Evolutionary conservation across 1,139 yeast species (phyloP).

Genomic region (Pichia inconspicua): DNA sequence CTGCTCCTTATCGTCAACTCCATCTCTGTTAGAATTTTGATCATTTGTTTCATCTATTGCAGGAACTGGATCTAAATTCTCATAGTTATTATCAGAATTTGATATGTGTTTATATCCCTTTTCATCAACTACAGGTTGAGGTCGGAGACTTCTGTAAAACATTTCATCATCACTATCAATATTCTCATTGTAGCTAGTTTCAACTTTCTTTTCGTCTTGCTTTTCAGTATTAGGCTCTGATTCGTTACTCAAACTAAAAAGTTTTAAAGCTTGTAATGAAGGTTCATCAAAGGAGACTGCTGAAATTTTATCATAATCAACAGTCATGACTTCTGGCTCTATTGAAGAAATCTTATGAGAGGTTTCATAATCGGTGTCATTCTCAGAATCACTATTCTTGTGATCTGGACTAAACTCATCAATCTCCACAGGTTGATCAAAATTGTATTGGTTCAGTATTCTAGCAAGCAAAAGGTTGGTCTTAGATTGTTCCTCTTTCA

Average conservation of each 20-base stretch:
- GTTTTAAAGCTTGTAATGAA: constrained; percentile 18
- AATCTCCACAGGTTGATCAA: constrained; percentile 52
- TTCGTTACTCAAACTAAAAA: not conserved
- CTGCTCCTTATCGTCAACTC: constrained; percentile 33
- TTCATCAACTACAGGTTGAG: constrained; percentile 2
- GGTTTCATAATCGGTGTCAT: constrained; percentile 12
- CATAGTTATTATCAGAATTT: not conserved
- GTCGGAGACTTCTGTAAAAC: not conserved
- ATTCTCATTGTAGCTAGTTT: constrained; percentile 1
- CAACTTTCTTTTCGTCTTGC: no score
- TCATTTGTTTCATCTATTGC: constrained; percentile 7
- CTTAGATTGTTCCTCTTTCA: constrained; percentile 31
- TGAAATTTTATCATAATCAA: constrained; percentile 12
- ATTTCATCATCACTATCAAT: constrained; percentile 11
- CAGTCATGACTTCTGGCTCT: constrained; percentile 22
- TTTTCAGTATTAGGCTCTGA: constrained; percentile 11
- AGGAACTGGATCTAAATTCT: no score
- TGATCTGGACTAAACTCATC: constrained; percentile 37
- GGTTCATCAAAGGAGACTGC: constrained; percentile 14
- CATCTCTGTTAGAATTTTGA: constrained; percentile 4
- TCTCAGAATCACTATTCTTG: constrained; percentile 21
- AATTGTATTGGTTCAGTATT: constrained; percentile 45
- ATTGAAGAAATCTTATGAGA: constrained; percentile 10
- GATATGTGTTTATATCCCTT: constrained; percentile 2
- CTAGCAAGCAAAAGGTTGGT: constrained; percentile 45